Conservation (phyloP, 1,284 basidiomycete species). For the Cutaneotrichosporon spelunceum region DNA sequence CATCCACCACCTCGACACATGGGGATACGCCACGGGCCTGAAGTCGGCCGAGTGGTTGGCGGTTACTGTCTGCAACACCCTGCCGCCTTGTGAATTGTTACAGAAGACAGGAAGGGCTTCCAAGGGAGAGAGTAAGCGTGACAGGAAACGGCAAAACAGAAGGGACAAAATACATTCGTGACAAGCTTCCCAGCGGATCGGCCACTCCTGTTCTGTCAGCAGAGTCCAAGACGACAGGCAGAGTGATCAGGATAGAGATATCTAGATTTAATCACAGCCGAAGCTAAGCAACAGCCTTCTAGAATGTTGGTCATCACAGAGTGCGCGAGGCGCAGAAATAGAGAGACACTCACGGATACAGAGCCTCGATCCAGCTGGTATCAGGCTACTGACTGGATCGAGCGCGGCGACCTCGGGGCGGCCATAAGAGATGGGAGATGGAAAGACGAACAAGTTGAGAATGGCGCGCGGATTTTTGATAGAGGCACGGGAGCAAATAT, state of each 20-base stretch:
- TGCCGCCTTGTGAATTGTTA: too few relatives aligned
- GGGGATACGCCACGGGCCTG: too few relatives aligned
- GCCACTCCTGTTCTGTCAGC: conserved; percentile 8
- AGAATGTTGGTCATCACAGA: conserved; percentile 13
- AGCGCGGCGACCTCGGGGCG: background rate
- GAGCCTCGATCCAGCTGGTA: background rate
- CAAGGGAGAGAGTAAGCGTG: background rate
- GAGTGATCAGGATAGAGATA: conserved; percentile 6
- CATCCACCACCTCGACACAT: too few relatives aligned
- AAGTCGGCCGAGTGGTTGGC: too few relatives aligned
- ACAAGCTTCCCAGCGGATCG: background rate
- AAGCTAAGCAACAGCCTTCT: conserved; percentile 22
- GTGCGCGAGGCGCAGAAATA: background rate
- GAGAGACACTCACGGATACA: background rate
- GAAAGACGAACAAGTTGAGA: background rate
- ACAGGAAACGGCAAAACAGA: background rate
- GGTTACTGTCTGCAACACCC: too few relatives aligned
- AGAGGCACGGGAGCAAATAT: background rate
- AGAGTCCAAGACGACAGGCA: background rate
- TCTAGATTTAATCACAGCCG: conserved; percentile 17
- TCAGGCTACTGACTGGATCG: background rate
- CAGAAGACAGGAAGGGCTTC: too few relatives aligned
- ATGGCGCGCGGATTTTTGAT: background rate
- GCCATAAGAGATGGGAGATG: background rate
- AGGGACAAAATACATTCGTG: background rate